Base-by-base conservation (phyloP, 192 early-diverging fungal species). In the Umbelopsis vinacea region DNA sequence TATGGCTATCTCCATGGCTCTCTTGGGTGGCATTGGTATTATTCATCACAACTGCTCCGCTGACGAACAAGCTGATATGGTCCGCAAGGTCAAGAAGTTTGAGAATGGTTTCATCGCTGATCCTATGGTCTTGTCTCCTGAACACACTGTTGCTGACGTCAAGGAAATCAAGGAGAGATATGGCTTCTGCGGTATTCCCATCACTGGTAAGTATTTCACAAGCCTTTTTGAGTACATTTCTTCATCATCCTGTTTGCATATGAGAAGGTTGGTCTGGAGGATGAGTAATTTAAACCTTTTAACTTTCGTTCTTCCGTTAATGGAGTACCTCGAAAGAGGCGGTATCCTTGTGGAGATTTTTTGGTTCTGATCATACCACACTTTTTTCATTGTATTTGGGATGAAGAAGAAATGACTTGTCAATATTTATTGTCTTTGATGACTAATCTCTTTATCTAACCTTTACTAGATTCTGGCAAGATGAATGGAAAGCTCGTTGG, bases 91-190 rank as follows among this genome's bases (percentile, higher is more conserved):
- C 79, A 97, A 95, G 86, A 95, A 91, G 80, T 99, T 94, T 75
- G 97, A 99, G 79, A 99, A 99, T 85, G 97, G 97, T 12, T 99
- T 99, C 80, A 99, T 99, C 80, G 90, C 92, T 46, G 95, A 99
- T 75, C 97, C 97, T 15, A 74, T 95, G 52, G 92, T 92, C 76
- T 82, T 99, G 71, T 88, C 89, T 69, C 93, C 95, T 35, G 81
- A 84, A 66, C 83, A 97, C 84, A 92, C 87, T 40, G 95, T 97
- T 46, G 82, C 86, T 53, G 93, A 97, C 77, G 93, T 99, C 45
- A 81, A 92, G 45, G 81, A 87, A 38, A 94, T 97, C 84, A 99
- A 99, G 89, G 80, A 84, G 33, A 84, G 84, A 57, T 91, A 86
- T 40, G 97, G 97, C 24, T 99, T 96, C 86, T 95, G 94, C 67